phyloP scores from a whole-genome alignment of 225 moss, liverwort and hornwort species.

The Physcomitrium patens region DNA sequence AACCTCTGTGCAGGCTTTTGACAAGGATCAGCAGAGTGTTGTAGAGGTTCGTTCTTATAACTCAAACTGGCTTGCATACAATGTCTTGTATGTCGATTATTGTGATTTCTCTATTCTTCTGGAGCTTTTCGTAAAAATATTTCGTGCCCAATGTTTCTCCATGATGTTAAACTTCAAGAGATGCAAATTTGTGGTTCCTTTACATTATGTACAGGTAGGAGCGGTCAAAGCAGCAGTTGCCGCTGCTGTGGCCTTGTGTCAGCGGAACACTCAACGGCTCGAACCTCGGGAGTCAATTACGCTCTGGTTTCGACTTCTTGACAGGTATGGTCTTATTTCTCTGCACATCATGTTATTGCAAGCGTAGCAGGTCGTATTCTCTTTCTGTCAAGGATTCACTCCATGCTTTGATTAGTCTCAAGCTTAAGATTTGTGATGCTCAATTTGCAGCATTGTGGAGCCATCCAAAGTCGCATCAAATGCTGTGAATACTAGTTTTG shows the following conservation, averaged over 20 bases:
- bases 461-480: slow-evolving; percentile 51
- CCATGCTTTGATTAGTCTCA: slow-evolving; percentile 16
- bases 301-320: slow-evolving; percentile 98
- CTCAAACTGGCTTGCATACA: slow-evolving; percentile 1
- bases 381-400: neutral
- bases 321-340: slow-evolving; percentile 59
- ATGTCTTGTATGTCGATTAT: neutral
- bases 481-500: slow-evolving; percentile 24
- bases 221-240: slow-evolving; percentile 61
- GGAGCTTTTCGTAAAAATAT: slow-evolving; percentile 21
- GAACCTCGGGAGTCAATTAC: slow-evolving; percentile 81
- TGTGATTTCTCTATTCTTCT: slow-evolving; percentile 12
- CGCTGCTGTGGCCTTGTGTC: slow-evolving; percentile 84
- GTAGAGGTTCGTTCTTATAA: slow-evolving; percentile 44
- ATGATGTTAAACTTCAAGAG: slow-evolving; percentile 9
- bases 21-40: slow-evolving; percentile 48
- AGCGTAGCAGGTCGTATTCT: slow-evolving; percentile 8
- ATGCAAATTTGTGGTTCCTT: slow-evolving; percentile 9
- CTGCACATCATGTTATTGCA: slow-evolving; percentile 14
- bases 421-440: neutral
- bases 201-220: slow-evolving; percentile 56
- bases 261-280: slow-evolving; percentile 88
- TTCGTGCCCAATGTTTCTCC: slow-evolving; percentile 11
- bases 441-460: slow-evolving; percentile 58
- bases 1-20: slow-evolving; percentile 41